Evolutionary conservation across 768 basidiomycete genomes (phyloP).

Genomic region (Strobilomyces dryophilus): DNA sequence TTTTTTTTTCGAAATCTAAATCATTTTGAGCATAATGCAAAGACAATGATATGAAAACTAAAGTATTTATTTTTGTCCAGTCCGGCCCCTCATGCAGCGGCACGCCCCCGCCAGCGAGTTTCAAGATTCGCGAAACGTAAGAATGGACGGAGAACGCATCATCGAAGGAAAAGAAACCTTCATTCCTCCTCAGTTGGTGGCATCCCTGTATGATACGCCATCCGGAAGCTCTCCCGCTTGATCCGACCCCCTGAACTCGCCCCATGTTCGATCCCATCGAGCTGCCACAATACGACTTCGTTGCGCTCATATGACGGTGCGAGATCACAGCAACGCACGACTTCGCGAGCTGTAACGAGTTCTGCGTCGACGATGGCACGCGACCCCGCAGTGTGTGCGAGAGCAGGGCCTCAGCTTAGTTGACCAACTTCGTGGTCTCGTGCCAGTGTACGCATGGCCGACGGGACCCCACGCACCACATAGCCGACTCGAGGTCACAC

Average conservation of each 20-base stretch:
- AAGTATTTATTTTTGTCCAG: too few relatives aligned
- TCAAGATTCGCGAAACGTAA: neutral
- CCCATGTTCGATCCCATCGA: constrained; percentile 6
- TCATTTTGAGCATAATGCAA: too few relatives aligned
- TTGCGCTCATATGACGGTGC: constrained; percentile 7
- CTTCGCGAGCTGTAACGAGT: constrained; percentile 24
- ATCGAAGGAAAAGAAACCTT: neutral
- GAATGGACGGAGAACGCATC: neutral
- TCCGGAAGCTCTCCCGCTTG: constrained; percentile 70
- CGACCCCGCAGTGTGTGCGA: too few relatives aligned
- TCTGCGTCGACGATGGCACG: constrained; percentile 32
- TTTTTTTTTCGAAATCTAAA: too few relatives aligned
- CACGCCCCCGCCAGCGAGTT: constrained; percentile 23
- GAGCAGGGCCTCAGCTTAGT: too few relatives aligned
- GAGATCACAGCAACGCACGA: constrained; percentile 4
- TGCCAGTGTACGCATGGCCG: too few relatives aligned
- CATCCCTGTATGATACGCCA: constrained; percentile 22
- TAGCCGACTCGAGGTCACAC: too few relatives aligned
- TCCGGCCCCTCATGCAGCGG: neutral
- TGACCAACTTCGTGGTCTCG: too few relatives aligned
- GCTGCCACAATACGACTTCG: constrained; percentile 11
- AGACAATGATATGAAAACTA: too few relatives aligned
- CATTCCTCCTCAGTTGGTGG: constrained; percentile 26
- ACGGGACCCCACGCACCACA: too few relatives aligned
- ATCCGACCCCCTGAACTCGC: constrained; percentile 39